A percentile compares a stretch with the other conserved stretches of the same genome.
These are phyloP conservation scores for Primulina tabacum DNA, from an alignment of 257 asterid species.

Conservation along the genomic window DNA sequence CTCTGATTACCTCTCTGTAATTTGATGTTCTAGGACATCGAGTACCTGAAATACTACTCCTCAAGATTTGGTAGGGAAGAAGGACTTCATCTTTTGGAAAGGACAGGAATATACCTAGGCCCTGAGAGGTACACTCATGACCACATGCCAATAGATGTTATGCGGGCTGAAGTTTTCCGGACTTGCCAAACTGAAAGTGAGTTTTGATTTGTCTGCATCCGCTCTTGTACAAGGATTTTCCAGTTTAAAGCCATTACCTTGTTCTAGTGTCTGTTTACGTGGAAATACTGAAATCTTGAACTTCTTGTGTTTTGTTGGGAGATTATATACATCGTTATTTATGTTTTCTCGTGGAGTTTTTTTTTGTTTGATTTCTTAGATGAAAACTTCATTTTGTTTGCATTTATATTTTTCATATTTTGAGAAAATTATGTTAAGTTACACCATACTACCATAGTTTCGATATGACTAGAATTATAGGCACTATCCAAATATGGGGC, in stretches of 20 bases:
- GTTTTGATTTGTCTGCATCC: slow-evolving; percentile 14
- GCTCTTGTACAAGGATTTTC: slow-evolving; percentile 9
- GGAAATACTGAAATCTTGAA: background rate
- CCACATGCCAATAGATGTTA: slow-evolving; percentile 74
- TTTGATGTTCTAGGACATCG: slow-evolving; percentile 55
- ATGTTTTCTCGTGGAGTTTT: background rate
- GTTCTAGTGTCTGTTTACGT: slow-evolving; percentile 3
- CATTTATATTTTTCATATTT: too few relatives aligned
- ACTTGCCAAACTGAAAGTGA: slow-evolving; percentile 53
- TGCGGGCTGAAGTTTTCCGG: slow-evolving; percentile 90
- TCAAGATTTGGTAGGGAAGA: slow-evolving; percentile 85
- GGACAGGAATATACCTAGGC: slow-evolving; percentile 79
- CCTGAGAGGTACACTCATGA: slow-evolving; percentile 87
- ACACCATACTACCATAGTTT: background rate
- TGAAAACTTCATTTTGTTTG: background rate
- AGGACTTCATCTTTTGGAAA: slow-evolving; percentile 73
- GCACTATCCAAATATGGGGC: background rate
- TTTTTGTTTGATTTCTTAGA: background rate
- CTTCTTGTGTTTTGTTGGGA: background rate
- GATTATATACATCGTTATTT: background rate
- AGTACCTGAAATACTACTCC: slow-evolving; percentile 77
- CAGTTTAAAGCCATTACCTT: background rate
- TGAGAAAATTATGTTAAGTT: background rate
- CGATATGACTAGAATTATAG: background rate
- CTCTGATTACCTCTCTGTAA: background rate